phyloP scores from a whole-genome alignment of 2,329 filamentous ascomycete species.

The Botrytis elliptica region DNA sequence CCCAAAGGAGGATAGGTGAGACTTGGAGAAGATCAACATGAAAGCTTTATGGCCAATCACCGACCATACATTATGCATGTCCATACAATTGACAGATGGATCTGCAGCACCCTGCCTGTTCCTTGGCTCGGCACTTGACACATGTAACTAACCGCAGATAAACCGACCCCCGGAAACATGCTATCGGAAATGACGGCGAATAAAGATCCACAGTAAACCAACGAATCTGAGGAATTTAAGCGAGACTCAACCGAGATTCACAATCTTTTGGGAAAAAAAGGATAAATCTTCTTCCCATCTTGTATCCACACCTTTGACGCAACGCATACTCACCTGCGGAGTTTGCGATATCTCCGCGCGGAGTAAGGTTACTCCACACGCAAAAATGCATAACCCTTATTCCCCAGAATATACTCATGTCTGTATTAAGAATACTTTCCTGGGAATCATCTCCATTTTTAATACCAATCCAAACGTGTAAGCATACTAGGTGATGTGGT shows the following conservation, averaged over 20 bases:
- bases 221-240: neutral
- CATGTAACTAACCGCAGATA: neutral
- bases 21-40: neutral
- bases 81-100: neutral
- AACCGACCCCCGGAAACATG: neutral
- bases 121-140: neutral
- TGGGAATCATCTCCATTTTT: neutral
- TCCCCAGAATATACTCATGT: neutral
- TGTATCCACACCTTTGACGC: slow-evolving; percentile 1
- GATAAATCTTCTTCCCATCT: slow-evolving; percentile 15
- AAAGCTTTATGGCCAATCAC: neutral
- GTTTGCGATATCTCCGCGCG: slow-evolving; percentile 10
- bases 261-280: neutral
- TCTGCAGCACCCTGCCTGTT: neutral
- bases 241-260: neutral
- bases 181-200: neutral
- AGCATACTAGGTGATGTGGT: neutral
- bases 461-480: neutral
- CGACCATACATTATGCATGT: neutral
- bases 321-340: neutral
- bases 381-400: slow-evolving; percentile 11
- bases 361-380: slow-evolving; percentile 8
- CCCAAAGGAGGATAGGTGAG: neutral
- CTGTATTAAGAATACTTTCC: neutral
- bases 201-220: neutral